Evolutionary conservation across 768 basidiomycete genomes (phyloP).

Genomic region (Multifurca ochricompacta): DNA sequence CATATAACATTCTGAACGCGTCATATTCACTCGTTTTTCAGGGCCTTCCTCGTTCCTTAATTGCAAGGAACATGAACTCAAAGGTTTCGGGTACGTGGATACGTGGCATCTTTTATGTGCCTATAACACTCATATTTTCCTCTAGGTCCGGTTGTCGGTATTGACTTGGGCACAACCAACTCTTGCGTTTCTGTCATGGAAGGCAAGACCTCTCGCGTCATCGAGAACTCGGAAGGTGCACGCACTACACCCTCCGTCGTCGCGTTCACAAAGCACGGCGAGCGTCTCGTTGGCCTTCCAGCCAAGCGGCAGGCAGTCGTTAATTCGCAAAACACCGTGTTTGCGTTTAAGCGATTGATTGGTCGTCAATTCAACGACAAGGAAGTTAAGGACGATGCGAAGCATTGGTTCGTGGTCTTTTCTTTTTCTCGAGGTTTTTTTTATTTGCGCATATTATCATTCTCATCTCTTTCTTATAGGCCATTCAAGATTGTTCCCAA

Average conservation of each 20-base stretch:
- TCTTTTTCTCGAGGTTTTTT: background rate
- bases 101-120: background rate
- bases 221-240: slow-evolving; percentile 97
- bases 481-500: slow-evolving; percentile 74
- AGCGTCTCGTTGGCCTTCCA: slow-evolving; percentile 91
- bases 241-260: slow-evolving; percentile 98
- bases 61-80: slow-evolving; percentile 91
- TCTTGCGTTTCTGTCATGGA: slow-evolving; percentile 94
- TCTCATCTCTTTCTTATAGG: slow-evolving; percentile 33
- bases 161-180: slow-evolving; percentile 93
- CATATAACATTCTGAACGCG: background rate
- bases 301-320: slow-evolving; percentile 97
- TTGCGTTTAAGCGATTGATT: slow-evolving; percentile 90
- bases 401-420: slow-evolving; percentile 54
- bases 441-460: too few relatives aligned
- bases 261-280: slow-evolving; percentile 97
- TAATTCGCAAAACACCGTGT: slow-evolving; percentile 90
- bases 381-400: slow-evolving; percentile 88
- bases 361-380: slow-evolving; percentile 89
- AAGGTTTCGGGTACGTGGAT: slow-evolving; percentile 78
- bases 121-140: background rate
- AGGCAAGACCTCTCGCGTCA: slow-evolving; percentile 87
- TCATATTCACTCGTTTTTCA: slow-evolving; percentile 26
- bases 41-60: slow-evolving; percentile 62
- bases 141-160: slow-evolving; percentile 84